phyloP scores from a whole-genome alignment of 768 basidiomycete genomes.

The Trametes cinnabarina region DNA sequence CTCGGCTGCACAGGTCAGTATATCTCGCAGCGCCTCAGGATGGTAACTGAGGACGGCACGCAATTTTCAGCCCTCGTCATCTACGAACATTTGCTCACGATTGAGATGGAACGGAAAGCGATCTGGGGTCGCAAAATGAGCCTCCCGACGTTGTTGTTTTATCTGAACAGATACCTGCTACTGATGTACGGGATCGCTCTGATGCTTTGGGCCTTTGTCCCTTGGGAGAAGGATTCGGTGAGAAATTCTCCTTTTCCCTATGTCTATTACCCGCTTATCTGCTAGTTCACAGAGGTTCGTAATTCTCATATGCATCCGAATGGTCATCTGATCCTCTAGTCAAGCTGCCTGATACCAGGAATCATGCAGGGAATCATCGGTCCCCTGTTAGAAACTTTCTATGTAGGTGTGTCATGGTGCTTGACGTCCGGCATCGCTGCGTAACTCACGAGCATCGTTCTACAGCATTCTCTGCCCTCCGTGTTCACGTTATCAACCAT shows the following conservation, averaged over 20 bases:
- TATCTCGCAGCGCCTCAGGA: too few species aligned
- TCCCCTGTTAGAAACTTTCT: neutral
- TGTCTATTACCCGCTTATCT: neutral
- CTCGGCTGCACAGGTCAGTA: conserved; percentile 1
- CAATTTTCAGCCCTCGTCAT: conserved; percentile 1
- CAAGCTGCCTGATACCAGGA: neutral
- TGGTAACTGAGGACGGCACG: neutral
- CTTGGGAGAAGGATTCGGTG: neutral
- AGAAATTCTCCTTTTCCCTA: neutral
- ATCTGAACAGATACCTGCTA: conserved; percentile 12
- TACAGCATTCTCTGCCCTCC: conserved; percentile 9
- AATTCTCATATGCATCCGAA: neutral
- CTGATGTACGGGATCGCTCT: neutral
- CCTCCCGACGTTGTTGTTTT: conserved; percentile 7
- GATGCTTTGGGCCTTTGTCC: neutral
- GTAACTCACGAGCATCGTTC: neutral
- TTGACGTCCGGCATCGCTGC: neutral
- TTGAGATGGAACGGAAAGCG: conserved; percentile 5
- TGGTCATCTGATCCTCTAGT: neutral
- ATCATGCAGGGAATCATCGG: neutral
- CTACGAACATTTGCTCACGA: conserved; percentile 17
- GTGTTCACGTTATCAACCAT: conserved; percentile 9
- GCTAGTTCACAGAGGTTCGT: neutral
- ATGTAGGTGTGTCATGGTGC: neutral
- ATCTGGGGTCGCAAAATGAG: conserved; percentile 18